Conservation (phyloP, 345 rosid species). For the Trapa bicornis region DNA sequence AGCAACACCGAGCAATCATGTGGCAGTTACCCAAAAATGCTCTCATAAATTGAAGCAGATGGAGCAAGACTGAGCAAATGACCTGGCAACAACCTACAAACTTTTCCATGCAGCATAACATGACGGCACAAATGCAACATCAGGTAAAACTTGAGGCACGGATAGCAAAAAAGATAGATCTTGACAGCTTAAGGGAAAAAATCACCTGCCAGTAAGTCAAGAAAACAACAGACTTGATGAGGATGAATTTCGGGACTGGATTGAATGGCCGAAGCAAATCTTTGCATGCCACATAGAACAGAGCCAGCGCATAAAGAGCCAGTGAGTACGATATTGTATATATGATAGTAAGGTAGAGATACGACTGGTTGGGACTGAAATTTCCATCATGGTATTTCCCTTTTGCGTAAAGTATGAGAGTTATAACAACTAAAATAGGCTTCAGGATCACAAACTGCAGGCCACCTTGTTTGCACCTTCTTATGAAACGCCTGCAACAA, state of each 20-base stretch:
- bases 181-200: background rate
- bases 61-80: background rate
- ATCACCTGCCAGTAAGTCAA: conserved; percentile 98
- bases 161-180: background rate
- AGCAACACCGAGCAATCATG: background rate
- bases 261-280: conserved; percentile 96
- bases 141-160: background rate
- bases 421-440: conserved; percentile 80
- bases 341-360: conserved; percentile 80
- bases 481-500: conserved; percentile 69
- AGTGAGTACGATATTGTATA: conserved; percentile 77
- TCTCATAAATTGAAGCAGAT: background rate
- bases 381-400: conserved; percentile 95
- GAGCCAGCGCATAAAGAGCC: conserved; percentile 72
- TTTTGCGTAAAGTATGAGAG: conserved; percentile 73
- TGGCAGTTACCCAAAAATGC: background rate
- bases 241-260: conserved; percentile 90
- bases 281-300: conserved; percentile 91
- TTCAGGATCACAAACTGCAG: conserved; percentile 91
- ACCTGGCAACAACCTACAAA: too few relatives aligned
- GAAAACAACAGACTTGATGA: conserved; percentile 89
- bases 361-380: conserved; percentile 78
- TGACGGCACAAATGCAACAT: background rate
- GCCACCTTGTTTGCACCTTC: conserved; percentile 97
- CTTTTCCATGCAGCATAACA: too few relatives aligned